A percentile compares a stretch with the other conserved stretches of the same genome.
Evolutionary conservation across 805 yeast species (phyloP).

Genomic region (Saccharomyces kudriavzevii): DNA sequence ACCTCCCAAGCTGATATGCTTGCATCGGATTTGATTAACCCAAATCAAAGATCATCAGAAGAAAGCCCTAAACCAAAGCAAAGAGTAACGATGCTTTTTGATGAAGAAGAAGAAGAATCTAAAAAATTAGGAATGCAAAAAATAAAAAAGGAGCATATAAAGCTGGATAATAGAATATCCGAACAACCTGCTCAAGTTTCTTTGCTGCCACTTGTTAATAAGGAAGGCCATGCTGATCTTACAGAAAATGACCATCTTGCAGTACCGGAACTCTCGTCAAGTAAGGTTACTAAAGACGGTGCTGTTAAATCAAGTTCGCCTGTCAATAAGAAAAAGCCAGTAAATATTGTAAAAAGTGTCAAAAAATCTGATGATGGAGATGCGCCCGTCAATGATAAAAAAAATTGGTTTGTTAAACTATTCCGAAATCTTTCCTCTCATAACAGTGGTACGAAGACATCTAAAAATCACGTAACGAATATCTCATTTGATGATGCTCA

Average conservation of each 20-base stretch:
- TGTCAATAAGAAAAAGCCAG: background rate
- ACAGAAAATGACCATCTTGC: background rate
- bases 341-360: background rate
- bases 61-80: conserved; percentile 2
- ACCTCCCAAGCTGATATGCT: background rate
- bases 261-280: background rate
- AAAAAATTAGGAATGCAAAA: conserved; percentile 7
- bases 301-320: background rate
- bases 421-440: conserved; percentile 15
- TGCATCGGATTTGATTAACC: background rate
- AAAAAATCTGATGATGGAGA: background rate
- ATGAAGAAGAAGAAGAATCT: conserved; percentile 17
- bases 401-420: conserved; percentile 23
- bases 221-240: background rate
- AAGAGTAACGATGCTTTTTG: conserved; percentile 27
- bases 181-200: background rate
- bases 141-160: background rate
- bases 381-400: background rate
- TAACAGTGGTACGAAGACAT: conserved; percentile 4
- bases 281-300: background rate
- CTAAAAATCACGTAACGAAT: conserved; percentile 17
- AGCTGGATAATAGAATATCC: background rate
- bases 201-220: background rate
- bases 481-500: conserved; percentile 26
- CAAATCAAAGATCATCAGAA: conserved; percentile 1